phyloP scores from a whole-genome alignment of 1,284 basidiomycete species.

The Microbotryomycetes sp. region DNA sequence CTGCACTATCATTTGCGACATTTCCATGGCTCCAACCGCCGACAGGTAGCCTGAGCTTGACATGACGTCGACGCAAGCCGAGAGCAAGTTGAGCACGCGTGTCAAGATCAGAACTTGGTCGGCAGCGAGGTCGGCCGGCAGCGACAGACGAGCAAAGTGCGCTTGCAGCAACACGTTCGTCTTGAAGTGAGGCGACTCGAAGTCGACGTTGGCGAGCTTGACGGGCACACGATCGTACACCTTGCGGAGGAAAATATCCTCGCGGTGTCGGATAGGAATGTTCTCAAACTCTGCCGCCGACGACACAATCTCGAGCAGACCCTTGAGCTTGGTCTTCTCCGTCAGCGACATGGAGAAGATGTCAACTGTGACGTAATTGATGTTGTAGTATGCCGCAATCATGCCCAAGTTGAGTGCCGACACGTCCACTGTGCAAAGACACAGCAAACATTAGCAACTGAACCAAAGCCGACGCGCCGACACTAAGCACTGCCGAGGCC shows the following conservation, averaged over 20 bases:
- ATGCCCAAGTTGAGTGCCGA: slow-evolving; percentile 87
- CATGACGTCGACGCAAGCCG: slow-evolving; percentile 94
- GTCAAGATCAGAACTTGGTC: slow-evolving; percentile 82
- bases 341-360: slow-evolving; percentile 94
- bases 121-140: slow-evolving; percentile 86
- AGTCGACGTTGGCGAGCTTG: slow-evolving; percentile 78
- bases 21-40: slow-evolving; percentile 93
- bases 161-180: slow-evolving; percentile 94
- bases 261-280: slow-evolving; percentile 76
- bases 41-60: slow-evolving; percentile 91
- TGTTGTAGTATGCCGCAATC: slow-evolving; percentile 92
- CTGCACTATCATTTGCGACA: slow-evolving; percentile 99
- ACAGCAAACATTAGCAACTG: slow-evolving; percentile 48
- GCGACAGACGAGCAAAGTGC: slow-evolving; percentile 84
- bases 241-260: slow-evolving; percentile 37
- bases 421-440: slow-evolving; percentile 92
- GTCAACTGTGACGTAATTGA: slow-evolving; percentile 88
- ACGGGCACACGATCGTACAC: slow-evolving; percentile 92
- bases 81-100: slow-evolving; percentile 68
- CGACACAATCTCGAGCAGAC: slow-evolving; percentile 88
- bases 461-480: not conserved
- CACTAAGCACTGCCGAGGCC: slow-evolving; percentile 38
- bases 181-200: slow-evolving; percentile 94
- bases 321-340: slow-evolving; percentile 95
- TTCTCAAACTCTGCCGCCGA: slow-evolving; percentile 94